Conservation (phyloP, 208 protist genomes). For the Leishmania major region DNA sequence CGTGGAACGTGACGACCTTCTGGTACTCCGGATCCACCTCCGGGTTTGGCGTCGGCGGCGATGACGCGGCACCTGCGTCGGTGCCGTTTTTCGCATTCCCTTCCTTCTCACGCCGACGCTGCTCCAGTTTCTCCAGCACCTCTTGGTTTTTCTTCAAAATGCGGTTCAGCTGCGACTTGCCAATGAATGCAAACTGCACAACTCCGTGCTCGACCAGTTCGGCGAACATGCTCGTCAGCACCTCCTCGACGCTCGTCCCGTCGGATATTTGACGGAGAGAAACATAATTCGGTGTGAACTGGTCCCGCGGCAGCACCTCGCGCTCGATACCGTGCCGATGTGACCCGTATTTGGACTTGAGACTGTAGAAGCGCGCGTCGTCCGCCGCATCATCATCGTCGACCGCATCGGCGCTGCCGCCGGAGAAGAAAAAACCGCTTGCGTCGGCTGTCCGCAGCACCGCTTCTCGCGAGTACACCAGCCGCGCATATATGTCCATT, state of each 20-base stretch:
- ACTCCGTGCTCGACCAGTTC: conserved; percentile 19
- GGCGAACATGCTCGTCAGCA: conserved; percentile 19
- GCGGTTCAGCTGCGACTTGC: conserved; percentile 18
- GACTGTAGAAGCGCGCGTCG: conserved; percentile 23
- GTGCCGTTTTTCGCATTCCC: neutral
- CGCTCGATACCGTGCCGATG: conserved; percentile 14
- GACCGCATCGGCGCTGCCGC: neutral
- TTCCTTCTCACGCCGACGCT: neutral
- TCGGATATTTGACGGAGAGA: conserved; percentile 18
- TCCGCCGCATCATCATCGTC: neutral
- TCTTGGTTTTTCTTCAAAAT: conserved; percentile 14
- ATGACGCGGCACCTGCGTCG: neutral
- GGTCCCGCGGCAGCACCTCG: conserved; percentile 20
- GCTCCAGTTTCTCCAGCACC: neutral
- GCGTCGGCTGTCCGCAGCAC: conserved; percentile 23
- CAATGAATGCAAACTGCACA: conserved; percentile 21
- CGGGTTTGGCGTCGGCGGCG: neutral
- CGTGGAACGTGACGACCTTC: conserved; percentile 25
- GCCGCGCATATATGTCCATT: conserved; percentile 37
- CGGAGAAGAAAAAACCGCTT: neutral
- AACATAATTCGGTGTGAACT: conserved; percentile 16
- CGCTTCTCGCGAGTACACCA: conserved; percentile 20
- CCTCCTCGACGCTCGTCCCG: conserved; percentile 20
- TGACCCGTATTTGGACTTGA: conserved; percentile 15
- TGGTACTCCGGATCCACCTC: conserved; percentile 24